A percentile compares a stretch with the other conserved stretches of the same genome.
phyloP scores from a whole-genome alignment of 768 basidiomycete species.

The Inosperma sp. region DNA sequence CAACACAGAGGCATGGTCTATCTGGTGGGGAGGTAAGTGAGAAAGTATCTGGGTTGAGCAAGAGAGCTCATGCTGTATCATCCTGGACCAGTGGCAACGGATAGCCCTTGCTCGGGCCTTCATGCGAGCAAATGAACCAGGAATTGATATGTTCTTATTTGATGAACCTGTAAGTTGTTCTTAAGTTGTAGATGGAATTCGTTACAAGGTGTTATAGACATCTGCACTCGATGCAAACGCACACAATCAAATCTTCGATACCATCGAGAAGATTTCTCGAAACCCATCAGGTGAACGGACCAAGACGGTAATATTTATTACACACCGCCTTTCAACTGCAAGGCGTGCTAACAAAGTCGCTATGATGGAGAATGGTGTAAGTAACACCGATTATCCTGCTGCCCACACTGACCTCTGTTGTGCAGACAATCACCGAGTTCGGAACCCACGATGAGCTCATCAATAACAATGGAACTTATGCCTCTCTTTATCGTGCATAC shows the following conservation, averaged over 20 bases:
- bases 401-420: no score
- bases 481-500: slow-evolving; percentile 63
- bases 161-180: slow-evolving; percentile 67
- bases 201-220: slow-evolving; percentile 42
- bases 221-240: slow-evolving; percentile 79
- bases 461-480: slow-evolving; percentile 54
- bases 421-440: no score
- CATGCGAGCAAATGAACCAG: no score
- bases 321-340: slow-evolving; percentile 79
- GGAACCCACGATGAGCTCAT: slow-evolving; percentile 67
- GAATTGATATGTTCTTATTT: no score
- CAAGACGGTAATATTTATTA: slow-evolving; percentile 72
- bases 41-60: not conserved
- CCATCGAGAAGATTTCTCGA: no score
- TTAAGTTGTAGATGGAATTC: slow-evolving; percentile 2
- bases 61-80: slow-evolving; percentile 9
- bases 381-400: no score
- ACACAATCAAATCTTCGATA: slow-evolving; percentile 73
- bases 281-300: slow-evolving; percentile 53
- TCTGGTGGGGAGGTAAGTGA: slow-evolving; percentile 73
- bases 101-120: no score
- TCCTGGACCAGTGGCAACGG: slow-evolving; percentile 64
- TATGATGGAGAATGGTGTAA: no score
- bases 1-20: no score
- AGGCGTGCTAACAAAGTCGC: slow-evolving; percentile 81